These are phyloP conservation scores for Acacia melanoxylon DNA, from an alignment of 306 rosid species.

Conservation along the genomic window DNA sequence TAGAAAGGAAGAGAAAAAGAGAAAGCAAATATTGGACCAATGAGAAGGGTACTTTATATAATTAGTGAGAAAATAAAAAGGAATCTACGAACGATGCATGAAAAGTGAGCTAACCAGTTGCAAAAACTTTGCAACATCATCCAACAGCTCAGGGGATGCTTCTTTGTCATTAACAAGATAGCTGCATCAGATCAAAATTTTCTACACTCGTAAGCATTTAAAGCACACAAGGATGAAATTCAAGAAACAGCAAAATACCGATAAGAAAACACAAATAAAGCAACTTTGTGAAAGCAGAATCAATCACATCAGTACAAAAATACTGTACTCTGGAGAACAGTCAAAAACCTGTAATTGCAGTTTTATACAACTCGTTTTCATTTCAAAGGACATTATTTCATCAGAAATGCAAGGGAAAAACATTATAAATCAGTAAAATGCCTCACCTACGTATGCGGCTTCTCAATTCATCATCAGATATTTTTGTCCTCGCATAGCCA, in stretches of 20 bases:
- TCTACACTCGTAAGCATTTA: slow-evolving; percentile 18
- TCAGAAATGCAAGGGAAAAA: neutral
- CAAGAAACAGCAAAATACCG: slow-evolving; percentile 8
- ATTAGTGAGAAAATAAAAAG: neutral
- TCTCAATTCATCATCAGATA: slow-evolving; percentile 80
- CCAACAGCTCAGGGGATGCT: slow-evolving; percentile 51
- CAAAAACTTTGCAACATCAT: slow-evolving; percentile 62
- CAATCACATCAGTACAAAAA: slow-evolving; percentile 7
- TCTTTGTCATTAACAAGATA: slow-evolving; percentile 63
- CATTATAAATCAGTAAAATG: neutral
- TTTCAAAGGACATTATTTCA: neutral
- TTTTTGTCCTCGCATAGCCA: slow-evolving; percentile 94
- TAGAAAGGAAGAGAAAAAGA: slow-evolving; percentile 34
- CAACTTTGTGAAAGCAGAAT: slow-evolving; percentile 7
- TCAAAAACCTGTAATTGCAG: neutral
- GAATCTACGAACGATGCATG: slow-evolving; percentile 10
- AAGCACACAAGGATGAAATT: slow-evolving; percentile 8
- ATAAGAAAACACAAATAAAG: neutral
- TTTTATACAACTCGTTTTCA: neutral
- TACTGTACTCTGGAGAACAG: slow-evolving; percentile 22
- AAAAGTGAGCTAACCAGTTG: slow-evolving; percentile 69
- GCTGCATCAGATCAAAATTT: slow-evolving; percentile 53
- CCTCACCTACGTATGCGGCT: slow-evolving; percentile 76
- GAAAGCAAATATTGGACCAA: slow-evolving; percentile 20
- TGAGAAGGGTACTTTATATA: neutral